Evolutionary conservation across 2,329 filamentous ascomycete species (phyloP).

Genomic region (Fusarium torulosum): DNA sequence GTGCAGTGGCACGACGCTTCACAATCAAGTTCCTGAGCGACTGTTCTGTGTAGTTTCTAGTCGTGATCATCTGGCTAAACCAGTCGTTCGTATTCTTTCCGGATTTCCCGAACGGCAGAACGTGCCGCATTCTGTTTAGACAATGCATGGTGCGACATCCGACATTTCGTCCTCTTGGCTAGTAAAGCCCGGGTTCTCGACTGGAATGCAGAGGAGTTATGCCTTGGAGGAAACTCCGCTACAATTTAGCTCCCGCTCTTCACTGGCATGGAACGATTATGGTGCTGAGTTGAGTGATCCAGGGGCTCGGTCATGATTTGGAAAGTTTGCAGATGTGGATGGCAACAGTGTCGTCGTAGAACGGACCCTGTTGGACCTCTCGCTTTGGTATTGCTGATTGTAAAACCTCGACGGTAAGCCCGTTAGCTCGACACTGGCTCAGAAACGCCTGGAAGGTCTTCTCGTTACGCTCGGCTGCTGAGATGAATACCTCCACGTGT

Average conservation of each 20-base stretch:
- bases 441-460: slow-evolving; percentile 76
- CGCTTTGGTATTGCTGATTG: slow-evolving; percentile 56
- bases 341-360: slow-evolving; percentile 70
- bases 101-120: slow-evolving; percentile 20
- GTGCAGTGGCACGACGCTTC: slow-evolving; percentile 39
- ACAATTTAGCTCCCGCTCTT: slow-evolving; percentile 4
- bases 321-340: slow-evolving; percentile 65
- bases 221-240: slow-evolving; percentile 11
- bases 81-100: slow-evolving; percentile 1
- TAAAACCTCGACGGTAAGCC: slow-evolving; percentile 59
- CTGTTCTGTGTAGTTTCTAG: neutral
- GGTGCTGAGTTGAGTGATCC: slow-evolving; percentile 10
- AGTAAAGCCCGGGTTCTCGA: slow-evolving; percentile 18
- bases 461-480: slow-evolving; percentile 77
- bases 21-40: slow-evolving; percentile 14
- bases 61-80: slow-evolving; percentile 9
- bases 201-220: slow-evolving; percentile 43
- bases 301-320: slow-evolving; percentile 30
- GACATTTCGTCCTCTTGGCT: slow-evolving; percentile 8
- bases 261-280: slow-evolving; percentile 17
- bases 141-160: slow-evolving; percentile 21
- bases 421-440: slow-evolving; percentile 65
- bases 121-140: slow-evolving; percentile 21
- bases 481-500: slow-evolving; percentile 70
- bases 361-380: slow-evolving; percentile 69